phyloP scores from a whole-genome alignment of 2,329 filamentous ascomycete species.

The Tolypocladium nubicola region DNA sequence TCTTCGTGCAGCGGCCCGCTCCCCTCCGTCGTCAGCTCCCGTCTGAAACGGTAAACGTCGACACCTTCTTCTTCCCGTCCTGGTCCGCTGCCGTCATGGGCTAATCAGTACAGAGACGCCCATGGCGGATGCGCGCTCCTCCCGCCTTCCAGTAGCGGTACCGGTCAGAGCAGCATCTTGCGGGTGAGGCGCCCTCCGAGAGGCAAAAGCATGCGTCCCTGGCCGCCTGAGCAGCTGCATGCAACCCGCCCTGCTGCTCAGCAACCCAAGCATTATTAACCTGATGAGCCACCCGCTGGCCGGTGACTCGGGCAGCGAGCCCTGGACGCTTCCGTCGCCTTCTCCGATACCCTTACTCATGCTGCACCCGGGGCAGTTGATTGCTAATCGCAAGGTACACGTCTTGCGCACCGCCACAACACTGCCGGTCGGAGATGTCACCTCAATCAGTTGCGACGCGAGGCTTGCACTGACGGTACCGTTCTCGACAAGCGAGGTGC shows the following conservation, averaged over 20 bases:
- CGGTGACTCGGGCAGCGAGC: background rate
- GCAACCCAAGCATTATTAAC: background rate
- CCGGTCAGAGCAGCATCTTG: background rate
- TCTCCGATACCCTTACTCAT: background rate
- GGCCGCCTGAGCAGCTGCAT: constrained; percentile 11
- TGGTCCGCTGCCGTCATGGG: no score
- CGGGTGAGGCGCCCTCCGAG: background rate
- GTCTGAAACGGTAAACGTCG: background rate
- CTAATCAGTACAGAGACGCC: no score
- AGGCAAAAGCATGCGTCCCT: constrained; percentile 5
- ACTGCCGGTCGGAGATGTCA: background rate
- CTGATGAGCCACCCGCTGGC: background rate
- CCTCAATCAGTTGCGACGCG: background rate
- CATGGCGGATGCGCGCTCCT: no score
- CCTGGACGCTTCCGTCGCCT: background rate
- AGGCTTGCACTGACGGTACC: background rate
- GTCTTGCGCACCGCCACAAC: background rate
- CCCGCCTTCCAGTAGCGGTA: background rate
- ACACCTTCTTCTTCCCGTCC: background rate
- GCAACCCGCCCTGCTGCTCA: constrained; percentile 3
- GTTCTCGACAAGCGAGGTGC: background rate
- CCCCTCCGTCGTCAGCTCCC: background rate
- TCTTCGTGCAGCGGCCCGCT: background rate
- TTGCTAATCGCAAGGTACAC: background rate
- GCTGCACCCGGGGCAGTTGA: background rate